These are phyloP conservation scores for Hanseniaspora opuntiae DNA, from an alignment of 805 yeast genomes.

Conservation along the genomic window DNA sequence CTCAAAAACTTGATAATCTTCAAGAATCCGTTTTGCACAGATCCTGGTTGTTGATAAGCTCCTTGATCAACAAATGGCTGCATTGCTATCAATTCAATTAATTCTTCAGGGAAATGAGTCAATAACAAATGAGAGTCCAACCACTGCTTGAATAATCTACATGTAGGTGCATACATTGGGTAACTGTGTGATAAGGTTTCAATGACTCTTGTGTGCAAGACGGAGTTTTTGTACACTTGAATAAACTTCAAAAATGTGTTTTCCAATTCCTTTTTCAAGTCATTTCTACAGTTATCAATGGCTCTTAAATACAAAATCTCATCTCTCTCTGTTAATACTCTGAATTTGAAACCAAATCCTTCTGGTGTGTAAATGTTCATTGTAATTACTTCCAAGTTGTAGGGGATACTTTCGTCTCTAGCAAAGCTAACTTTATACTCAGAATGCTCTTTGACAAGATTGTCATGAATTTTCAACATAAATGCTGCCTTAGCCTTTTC, in stretches of 20 bases:
- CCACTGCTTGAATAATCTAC: slow-evolving; percentile 81
- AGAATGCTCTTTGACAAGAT: slow-evolving; percentile 32
- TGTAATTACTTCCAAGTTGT: slow-evolving; percentile 42
- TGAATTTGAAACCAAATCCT: slow-evolving; percentile 72
- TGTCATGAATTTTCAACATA: slow-evolving; percentile 51
- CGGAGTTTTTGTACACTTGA: slow-evolving; percentile 48
- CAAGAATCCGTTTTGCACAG: slow-evolving; percentile 68
- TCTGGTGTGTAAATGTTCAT: slow-evolving; percentile 68
- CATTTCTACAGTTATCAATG: slow-evolving; percentile 49
- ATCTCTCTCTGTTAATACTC: slow-evolving; percentile 75
- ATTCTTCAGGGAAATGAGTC: slow-evolving; percentile 60
- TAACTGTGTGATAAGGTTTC: slow-evolving; percentile 56
- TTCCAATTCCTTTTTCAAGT: slow-evolving; percentile 44
- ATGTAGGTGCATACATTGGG: slow-evolving; percentile 64
- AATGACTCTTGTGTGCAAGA: slow-evolving; percentile 71
- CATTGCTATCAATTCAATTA: slow-evolving; percentile 68
- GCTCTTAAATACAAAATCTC: slow-evolving; percentile 61
- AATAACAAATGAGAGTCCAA: slow-evolving; percentile 66
- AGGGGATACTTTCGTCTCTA: slow-evolving; percentile 55
- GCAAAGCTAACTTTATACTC: slow-evolving; percentile 47
- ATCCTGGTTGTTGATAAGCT: slow-evolving; percentile 71
- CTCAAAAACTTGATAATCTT: slow-evolving; percentile 59
- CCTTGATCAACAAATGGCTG: slow-evolving; percentile 77
- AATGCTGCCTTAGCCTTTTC: slow-evolving; percentile 89
- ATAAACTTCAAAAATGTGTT: slow-evolving; percentile 50